Percentiles rank a stretch among this genome's conserved stretches.
Conservation (phyloP, 2,329 filamentous ascomycete species). For the Aspergillus pseudotamarii region DNA sequence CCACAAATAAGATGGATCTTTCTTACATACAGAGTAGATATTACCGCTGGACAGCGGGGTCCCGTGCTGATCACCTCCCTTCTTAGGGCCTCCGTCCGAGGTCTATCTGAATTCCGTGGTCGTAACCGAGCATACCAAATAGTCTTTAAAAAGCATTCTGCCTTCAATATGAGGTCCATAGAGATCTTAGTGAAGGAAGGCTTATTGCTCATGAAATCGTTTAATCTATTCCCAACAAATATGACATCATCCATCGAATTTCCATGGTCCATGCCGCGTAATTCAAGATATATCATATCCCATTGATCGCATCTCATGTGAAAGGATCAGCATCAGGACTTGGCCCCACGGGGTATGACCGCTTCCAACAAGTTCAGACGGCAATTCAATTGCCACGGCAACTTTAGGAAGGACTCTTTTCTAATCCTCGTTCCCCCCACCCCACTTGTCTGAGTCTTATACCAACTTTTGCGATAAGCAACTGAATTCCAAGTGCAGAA, state of each 20-base stretch:
- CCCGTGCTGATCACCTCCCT: too few species aligned
- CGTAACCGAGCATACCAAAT: background rate
- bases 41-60: too few species aligned
- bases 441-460: background rate
- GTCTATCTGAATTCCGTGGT: background rate
- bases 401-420: background rate
- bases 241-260: background rate
- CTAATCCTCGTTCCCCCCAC: background rate
- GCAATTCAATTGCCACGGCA: background rate
- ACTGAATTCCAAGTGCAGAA: background rate
- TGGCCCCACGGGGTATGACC: conserved; percentile 4
- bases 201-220: background rate
- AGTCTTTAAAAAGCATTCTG: background rate
- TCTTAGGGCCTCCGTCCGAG: background rate
- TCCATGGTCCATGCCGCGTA: background rate
- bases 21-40: too few species aligned
- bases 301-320: conserved; percentile 7
- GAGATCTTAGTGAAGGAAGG: background rate
- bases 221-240: background rate
- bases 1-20: too few species aligned
- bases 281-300: background rate
- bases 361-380: background rate
- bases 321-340: conserved; percentile 5
- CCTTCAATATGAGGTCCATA: background rate
- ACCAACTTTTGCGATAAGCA: background rate